Evolutionary conservation across 768 basidiomycete genomes (phyloP), one percentile per base, ranked within the genome.

Genomic region (Mycena belliarum): DNA sequence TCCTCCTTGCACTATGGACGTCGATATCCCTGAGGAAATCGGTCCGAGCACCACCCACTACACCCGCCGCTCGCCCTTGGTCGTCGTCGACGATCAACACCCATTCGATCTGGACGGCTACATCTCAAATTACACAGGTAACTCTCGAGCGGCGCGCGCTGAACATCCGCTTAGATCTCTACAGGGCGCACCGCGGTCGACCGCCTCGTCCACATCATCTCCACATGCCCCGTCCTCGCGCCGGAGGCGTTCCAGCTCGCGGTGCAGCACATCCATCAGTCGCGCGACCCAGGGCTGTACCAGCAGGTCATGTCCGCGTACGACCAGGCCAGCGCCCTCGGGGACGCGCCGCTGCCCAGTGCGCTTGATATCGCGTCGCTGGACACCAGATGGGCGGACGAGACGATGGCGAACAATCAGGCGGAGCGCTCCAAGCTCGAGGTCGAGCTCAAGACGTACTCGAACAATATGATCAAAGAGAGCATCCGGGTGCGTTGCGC

Each of bases 401-500:
- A 87, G 63, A 81, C 75, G 26, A 75, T 77, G 41, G 77, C 81
- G 59, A 84, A 81, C 71, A 93, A 90, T 66, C 75, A 79, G 60
- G 81, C 82, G n/a, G 93, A 95, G 68, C 79, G 78, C 57, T 82
- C 81, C n/a, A 92, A 89, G 70, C 76, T 97, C 56, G 95, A 97
- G 75, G 89, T 95, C 6, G 96, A 98, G 70, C 77, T 98, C 68
- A 95, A 94, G 82, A 92, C 89, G 12, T 98, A 98, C 68, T 82
- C 87, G 63, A 95, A 91, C 66, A 98, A 97, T 70, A 89, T 98
- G 87, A 97, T 98, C 79, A 98, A 97, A 74, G 96, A 98, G 81
- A 95, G 92, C 79, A 95, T 97, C 65, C 79, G 96, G 66, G 94
- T 96, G 32, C 52, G 35, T 42, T 28, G 41, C 6, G 4, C 21